Conservation (phyloP, 352 stramenopile species). For the Globisporangium spinosum region DNA sequence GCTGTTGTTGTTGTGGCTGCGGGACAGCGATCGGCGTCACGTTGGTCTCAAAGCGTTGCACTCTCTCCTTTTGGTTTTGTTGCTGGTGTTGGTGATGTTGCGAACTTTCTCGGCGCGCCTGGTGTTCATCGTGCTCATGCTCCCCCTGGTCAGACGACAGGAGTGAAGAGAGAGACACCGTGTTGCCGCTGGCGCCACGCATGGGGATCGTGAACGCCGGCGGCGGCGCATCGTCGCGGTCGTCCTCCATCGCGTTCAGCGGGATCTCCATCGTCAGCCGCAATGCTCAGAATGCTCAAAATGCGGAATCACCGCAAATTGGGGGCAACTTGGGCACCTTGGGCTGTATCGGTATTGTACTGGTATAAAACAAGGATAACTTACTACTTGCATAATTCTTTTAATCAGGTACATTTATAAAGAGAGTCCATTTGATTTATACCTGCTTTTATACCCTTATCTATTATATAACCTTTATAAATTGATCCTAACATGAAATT, state of each 20-base stretch:
- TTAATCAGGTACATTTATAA: background rate
- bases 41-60: background rate
- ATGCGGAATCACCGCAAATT: background rate
- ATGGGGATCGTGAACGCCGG: conserved; percentile 30
- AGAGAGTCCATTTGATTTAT: too few species aligned
- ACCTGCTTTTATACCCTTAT: background rate
- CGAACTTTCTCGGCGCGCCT: background rate
- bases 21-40: conserved; percentile 13
- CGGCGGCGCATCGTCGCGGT: conserved; percentile 16
- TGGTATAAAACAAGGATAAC: background rate
- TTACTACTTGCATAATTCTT: background rate
- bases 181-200: conserved; percentile 22
- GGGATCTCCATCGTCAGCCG: conserved; percentile 41
- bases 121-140: background rate
- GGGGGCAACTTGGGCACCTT: too few species aligned
- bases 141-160: conserved; percentile 32
- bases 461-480: background rate
- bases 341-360: background rate
- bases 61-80: background rate
- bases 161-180: conserved; percentile 38
- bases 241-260: conserved; percentile 40
- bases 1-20: conserved; percentile 8
- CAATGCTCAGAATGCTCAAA: background rate
- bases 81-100: background rate
- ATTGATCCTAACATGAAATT: background rate